Evolutionary conservation across 768 basidiomycete species (phyloP).

Genomic region (Lanmaoa rubissima): DNA sequence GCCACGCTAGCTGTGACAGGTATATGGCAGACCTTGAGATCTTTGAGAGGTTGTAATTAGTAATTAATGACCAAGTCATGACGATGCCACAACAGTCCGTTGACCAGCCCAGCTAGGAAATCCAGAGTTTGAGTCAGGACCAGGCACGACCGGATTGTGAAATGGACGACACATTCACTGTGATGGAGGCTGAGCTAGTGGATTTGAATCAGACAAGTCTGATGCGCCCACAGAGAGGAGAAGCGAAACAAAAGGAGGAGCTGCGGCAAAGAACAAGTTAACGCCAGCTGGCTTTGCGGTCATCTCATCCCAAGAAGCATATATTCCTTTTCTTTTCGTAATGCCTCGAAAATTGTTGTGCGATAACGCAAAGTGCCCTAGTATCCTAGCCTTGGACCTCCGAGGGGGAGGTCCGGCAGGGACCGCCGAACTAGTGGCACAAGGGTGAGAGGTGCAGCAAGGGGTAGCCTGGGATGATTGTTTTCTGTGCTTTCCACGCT

Average conservation of each 20-base stretch:
- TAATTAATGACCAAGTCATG: not conserved
- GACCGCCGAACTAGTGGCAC: not conserved
- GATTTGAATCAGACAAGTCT: slow-evolving; percentile 4
- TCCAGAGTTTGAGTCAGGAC: slow-evolving; percentile 3
- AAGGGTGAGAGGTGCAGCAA: slow-evolving; percentile 15
- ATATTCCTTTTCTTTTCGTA: slow-evolving; percentile 1
- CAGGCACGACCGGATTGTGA: slow-evolving; percentile 13
- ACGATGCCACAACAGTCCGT: not conserved
- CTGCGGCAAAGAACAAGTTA: not conserved
- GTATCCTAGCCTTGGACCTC: slow-evolving; percentile 12
- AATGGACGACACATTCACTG: slow-evolving; percentile 1
- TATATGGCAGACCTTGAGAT: not conserved
- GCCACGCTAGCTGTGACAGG: not conserved
- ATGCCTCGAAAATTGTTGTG: not conserved
- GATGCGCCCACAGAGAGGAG: slow-evolving; percentile 19
- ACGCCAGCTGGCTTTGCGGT: not conserved
- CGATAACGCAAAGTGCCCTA: not conserved
- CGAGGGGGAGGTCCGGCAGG: slow-evolving; percentile 16
- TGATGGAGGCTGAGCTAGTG: slow-evolving; percentile 16
- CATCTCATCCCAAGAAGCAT: slow-evolving; percentile 3
- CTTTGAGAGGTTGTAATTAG: not conserved
- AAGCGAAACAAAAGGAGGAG: not conserved
- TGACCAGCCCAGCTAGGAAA: not conserved
- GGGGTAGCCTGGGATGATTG: slow-evolving; percentile 18
- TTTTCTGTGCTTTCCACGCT: slow-evolving; percentile 27